Evolutionary conservation across 768 basidiomycete species (phyloP), one percentile per base, ranked within the genome.

Genomic region (Gloeostereum incarnatum): DNA sequence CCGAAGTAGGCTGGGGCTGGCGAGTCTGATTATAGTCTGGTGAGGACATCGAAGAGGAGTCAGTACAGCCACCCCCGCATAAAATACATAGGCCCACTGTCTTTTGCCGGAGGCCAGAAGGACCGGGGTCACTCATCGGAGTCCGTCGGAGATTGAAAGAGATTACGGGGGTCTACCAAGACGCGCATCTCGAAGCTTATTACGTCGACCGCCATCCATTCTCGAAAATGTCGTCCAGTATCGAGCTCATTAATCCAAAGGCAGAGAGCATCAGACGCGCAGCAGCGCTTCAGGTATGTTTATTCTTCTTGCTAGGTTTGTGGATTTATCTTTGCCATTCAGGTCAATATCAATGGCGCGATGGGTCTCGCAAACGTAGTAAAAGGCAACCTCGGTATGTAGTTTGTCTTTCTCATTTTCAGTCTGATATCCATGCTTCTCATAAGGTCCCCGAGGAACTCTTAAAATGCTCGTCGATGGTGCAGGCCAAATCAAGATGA

Each of bases 401-500:
- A 41, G 20, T 45, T 37, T 40, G 39, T 43, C 36, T 24, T 40
- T 40, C 23, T 37, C 39, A 41, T 39, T 17, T 7, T 18, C 35
- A 19, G 11, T 10, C 23, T 24, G 9, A 38, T 10, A 33, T 35
- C 35, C 35, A 40, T 22, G 45, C 42, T 36, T 35, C 48, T 30
- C 26, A 37, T 36, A 46, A 94, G 93, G 94, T 32, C 96, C 96
- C 14, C 70, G 94, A 61, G 96, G 96, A 42, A 98, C 96, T 0
- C 74, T 97, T 49, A 99, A 99, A 71, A 98, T 99, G 94, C 80
- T 99, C 37, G 96, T 99, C 30, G 96, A 98, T 61, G 96, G 96
- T 40, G 72, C 93, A 10, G 96, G 96, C 7, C 88, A 92, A 65
- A 93, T 99, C 61, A 99, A 98, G 74, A 93, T 99, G 88, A 98